Conservation (phyloP, 345 rosid species). For the Brassica incana region DNA sequence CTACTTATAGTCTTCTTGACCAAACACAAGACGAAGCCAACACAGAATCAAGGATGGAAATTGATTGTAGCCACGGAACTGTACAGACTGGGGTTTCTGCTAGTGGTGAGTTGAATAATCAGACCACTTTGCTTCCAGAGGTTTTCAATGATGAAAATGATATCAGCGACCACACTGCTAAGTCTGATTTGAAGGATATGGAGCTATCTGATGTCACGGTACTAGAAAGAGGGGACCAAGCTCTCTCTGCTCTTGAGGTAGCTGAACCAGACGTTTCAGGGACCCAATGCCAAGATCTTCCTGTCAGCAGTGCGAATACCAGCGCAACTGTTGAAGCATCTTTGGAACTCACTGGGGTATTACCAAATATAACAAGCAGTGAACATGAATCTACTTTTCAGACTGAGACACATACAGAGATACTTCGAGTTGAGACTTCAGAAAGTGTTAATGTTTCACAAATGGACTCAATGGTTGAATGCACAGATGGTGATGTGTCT, state of each 20-base stretch:
- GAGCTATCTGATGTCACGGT: constrained; percentile 37
- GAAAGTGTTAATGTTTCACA: constrained; percentile 28
- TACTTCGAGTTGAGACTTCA: constrained; percentile 24
- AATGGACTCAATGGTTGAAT: constrained; percentile 32
- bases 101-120: constrained; percentile 37
- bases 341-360: background rate
- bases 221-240: constrained; percentile 43
- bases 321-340: background rate
- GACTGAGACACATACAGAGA: background rate
- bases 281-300: constrained; percentile 32
- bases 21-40: constrained; percentile 38
- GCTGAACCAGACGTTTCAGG: constrained; percentile 31
- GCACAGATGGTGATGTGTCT: constrained; percentile 25
- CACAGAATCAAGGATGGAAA: constrained; percentile 45
- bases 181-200: constrained; percentile 28
- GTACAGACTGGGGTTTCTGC: constrained; percentile 29
- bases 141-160: constrained; percentile 21
- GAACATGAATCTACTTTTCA: constrained; percentile 30
- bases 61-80: constrained; percentile 31
- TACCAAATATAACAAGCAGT: background rate
- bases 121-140: constrained; percentile 32
- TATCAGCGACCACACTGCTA: constrained; percentile 29
- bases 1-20: constrained; percentile 40
- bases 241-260: constrained; percentile 25
- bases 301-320: constrained; percentile 22